Conservation (phyloP, 306 rosid species). For the Geum urbanum region DNA sequence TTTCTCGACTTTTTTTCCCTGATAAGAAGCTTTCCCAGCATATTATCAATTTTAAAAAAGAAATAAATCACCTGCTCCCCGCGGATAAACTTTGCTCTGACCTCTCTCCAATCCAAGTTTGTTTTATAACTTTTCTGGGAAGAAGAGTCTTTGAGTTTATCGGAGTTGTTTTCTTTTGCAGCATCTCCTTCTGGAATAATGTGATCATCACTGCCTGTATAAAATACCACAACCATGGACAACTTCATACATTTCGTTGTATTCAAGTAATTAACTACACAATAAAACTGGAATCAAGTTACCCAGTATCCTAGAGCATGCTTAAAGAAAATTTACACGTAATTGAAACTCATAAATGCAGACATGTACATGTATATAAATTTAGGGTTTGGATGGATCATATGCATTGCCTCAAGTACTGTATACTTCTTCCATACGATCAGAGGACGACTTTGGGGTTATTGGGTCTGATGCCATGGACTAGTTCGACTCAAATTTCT, state of each 20-base stretch:
- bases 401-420: not conserved
- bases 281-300: not conserved
- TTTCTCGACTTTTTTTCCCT: not conserved
- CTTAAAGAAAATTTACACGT: not conserved
- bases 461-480: not conserved
- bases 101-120: conserved; percentile 83
- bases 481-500: not conserved
- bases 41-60: conserved; percentile 18
- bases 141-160: conserved; percentile 40
- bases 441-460: not conserved
- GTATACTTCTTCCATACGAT: not conserved
- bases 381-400: not conserved
- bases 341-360: not conserved
- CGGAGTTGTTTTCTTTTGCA: conserved; percentile 46
- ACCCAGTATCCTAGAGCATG: not conserved
- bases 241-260: conserved; percentile 2
- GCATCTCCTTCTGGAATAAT: conserved; percentile 76
- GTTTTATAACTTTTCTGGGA: conserved; percentile 44
- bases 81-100: conserved; percentile 80
- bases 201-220: conserved; percentile 69
- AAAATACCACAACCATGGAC: conserved; percentile 17
- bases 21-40: conserved; percentile 4
- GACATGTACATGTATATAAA: not conserved
- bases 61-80: conserved; percentile 67
- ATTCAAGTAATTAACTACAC: not conserved